phyloP scores from a whole-genome alignment of 306 rosid species.

The Castanea mollissima region DNA sequence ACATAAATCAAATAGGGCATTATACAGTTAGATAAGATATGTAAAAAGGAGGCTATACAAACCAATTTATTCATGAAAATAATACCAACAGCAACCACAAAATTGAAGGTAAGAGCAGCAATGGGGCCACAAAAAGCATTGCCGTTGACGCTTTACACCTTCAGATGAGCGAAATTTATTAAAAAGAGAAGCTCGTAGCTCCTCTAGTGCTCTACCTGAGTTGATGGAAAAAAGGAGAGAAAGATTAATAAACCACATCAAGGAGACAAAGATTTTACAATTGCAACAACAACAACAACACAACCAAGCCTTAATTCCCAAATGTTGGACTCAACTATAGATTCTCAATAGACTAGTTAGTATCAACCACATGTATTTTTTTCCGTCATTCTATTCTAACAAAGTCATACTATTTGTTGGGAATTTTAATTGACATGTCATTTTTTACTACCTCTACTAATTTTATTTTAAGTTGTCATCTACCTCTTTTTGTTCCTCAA shows the following conservation, averaged over 20 bases:
- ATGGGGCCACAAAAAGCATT: conserved; percentile 59
- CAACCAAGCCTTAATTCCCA: too few relatives aligned
- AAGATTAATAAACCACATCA: conserved; percentile 4
- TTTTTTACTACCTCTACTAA: too few relatives aligned
- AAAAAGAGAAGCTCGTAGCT: conserved; percentile 57
- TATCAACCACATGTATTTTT: too few relatives aligned
- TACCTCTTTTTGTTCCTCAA: too few relatives aligned
- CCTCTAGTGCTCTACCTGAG: conserved; percentile 71
- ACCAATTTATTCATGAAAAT: conserved; percentile 90
- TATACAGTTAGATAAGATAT: not conserved
- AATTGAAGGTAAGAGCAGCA: conserved; percentile 74
- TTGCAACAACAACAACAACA: not conserved
- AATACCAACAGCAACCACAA: conserved; percentile 72
- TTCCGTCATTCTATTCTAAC: too few relatives aligned
- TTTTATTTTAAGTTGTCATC: too few relatives aligned
- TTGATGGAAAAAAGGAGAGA: not conserved
- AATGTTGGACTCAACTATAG: too few relatives aligned
- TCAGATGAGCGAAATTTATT: conserved; percentile 62
- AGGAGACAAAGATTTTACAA: not conserved
- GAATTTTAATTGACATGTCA: too few relatives aligned
- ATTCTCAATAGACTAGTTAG: too few relatives aligned
- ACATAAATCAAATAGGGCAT: conserved; percentile 11
- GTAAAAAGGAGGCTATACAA: conserved; percentile 29
- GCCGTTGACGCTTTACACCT: conserved; percentile 73
- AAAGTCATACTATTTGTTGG: too few relatives aligned